Evolutionary conservation across 805 yeast genomes (phyloP).

Genomic region (Candida orba): DNA sequence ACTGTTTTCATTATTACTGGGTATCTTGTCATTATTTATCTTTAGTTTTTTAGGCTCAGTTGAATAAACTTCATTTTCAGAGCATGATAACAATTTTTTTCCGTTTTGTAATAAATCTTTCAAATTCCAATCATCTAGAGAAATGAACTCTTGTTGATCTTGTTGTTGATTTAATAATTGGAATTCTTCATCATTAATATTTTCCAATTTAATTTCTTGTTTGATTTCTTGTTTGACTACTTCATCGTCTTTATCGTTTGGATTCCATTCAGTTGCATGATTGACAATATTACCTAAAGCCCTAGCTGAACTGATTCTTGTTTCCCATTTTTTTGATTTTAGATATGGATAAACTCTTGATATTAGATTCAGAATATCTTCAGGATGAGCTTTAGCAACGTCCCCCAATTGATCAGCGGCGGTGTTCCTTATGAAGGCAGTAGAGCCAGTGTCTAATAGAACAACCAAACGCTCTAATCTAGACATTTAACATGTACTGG

Average conservation of each 20-base stretch:
- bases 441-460: constrained; percentile 85
- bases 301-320: constrained; percentile 87
- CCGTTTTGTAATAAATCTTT: constrained; percentile 43
- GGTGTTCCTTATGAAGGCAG: constrained; percentile 85
- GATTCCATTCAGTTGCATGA: constrained; percentile 79
- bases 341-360: constrained; percentile 90
- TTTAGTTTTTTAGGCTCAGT: constrained; percentile 32
- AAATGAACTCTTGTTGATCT: constrained; percentile 29
- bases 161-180: constrained; percentile 13
- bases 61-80: constrained; percentile 15
- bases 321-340: constrained; percentile 85
- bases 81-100: constrained; percentile 33
- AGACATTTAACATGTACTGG: constrained; percentile 22
- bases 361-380: constrained; percentile 73
- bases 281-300: constrained; percentile 91
- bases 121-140: constrained; percentile 45
- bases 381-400: constrained; percentile 90
- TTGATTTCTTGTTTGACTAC: constrained; percentile 13
- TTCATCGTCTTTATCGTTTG: constrained; percentile 34
- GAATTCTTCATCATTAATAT: constrained; percentile 15
- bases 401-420: constrained; percentile 98
- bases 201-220: constrained; percentile 11
- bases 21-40: constrained; percentile 39
- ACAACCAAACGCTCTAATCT: constrained; percentile 39
- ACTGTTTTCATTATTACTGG: constrained; percentile 29